phyloP scores from a whole-genome alignment of 2,329 filamentous ascomycete genomes.

The Penicillium freii region DNA sequence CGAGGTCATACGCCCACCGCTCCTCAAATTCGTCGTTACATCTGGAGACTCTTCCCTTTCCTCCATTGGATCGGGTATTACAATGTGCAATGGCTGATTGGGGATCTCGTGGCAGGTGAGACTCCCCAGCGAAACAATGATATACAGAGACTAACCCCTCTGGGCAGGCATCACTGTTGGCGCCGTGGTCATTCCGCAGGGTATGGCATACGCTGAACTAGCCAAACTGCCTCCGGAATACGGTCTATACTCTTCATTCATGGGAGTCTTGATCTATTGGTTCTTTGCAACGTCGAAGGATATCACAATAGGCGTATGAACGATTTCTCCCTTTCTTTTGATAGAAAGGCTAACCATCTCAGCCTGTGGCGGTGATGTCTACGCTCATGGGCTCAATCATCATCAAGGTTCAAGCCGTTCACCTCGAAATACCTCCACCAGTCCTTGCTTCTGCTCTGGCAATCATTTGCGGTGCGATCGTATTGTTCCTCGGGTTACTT shows the following conservation, averaged over 20 bases:
- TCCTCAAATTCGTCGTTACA: slow-evolving; percentile 57
- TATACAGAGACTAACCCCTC: neutral
- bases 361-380: slow-evolving; percentile 91
- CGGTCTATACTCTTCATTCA: slow-evolving; percentile 88
- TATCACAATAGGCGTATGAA: slow-evolving; percentile 81
- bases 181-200: slow-evolving; percentile 80
- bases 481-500: slow-evolving; percentile 71
- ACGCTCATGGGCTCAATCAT: slow-evolving; percentile 81
- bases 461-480: slow-evolving; percentile 70
- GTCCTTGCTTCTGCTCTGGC: slow-evolving; percentile 75
- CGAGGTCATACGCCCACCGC: slow-evolving; percentile 58
- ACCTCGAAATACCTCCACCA: slow-evolving; percentile 57
- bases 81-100: slow-evolving; percentile 80
- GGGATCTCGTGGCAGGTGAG: slow-evolving; percentile 72
- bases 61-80: slow-evolving; percentile 78
- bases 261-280: slow-evolving; percentile 91
- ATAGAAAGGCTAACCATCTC: neutral
- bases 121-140: too few relatives aligned
- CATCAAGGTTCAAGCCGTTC: slow-evolving; percentile 54
- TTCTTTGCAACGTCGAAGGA: slow-evolving; percentile 96
- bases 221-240: slow-evolving; percentile 74
- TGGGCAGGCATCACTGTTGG: slow-evolving; percentile 58
- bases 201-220: slow-evolving; percentile 86
- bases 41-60: slow-evolving; percentile 76
- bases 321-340: slow-evolving; percentile 21